Conservation (phyloP, 1,139 yeast species). For the Diutina pseudorugosa region DNA sequence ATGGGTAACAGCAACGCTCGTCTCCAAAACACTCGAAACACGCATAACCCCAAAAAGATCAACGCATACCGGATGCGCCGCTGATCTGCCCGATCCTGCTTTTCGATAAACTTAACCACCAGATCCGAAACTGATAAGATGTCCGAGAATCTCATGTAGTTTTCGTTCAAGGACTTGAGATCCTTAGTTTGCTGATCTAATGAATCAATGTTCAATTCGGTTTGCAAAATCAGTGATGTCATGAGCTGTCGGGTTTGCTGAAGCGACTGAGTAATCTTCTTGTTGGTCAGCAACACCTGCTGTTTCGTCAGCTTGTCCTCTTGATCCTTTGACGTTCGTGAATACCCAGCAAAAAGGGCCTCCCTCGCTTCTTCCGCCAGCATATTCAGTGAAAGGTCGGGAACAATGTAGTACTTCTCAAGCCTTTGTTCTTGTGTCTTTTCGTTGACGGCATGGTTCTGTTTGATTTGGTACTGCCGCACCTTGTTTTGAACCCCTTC, state of each 20-base stretch:
- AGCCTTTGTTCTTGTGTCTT: background rate
- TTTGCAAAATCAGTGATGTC: slow-evolving; percentile 42
- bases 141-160: slow-evolving; percentile 35
- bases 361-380: slow-evolving; percentile 7
- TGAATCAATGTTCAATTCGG: slow-evolving; percentile 49
- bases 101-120: slow-evolving; percentile 52
- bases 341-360: slow-evolving; percentile 14
- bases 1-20: slow-evolving; percentile 49
- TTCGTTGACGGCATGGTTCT: background rate
- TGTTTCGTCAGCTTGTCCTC: slow-evolving; percentile 14
- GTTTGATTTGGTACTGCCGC: background rate
- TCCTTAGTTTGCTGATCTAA: slow-evolving; percentile 48
- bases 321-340: slow-evolving; percentile 7
- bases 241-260: slow-evolving; percentile 44
- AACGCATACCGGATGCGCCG: slow-evolving; percentile 45
- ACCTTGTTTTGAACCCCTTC: background rate
- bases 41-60: slow-evolving; percentile 42
- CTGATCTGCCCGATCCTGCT: slow-evolving; percentile 55
- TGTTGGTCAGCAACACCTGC: slow-evolving; percentile 34
- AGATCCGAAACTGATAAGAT: slow-evolving; percentile 37
- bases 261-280: slow-evolving; percentile 40
- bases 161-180: slow-evolving; percentile 34
- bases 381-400: background rate
- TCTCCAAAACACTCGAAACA: slow-evolving; percentile 55
- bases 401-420: background rate